Conservation (phyloP, 805 yeast genomes). For the Wickerhamiella kurtzmanii region DNA sequence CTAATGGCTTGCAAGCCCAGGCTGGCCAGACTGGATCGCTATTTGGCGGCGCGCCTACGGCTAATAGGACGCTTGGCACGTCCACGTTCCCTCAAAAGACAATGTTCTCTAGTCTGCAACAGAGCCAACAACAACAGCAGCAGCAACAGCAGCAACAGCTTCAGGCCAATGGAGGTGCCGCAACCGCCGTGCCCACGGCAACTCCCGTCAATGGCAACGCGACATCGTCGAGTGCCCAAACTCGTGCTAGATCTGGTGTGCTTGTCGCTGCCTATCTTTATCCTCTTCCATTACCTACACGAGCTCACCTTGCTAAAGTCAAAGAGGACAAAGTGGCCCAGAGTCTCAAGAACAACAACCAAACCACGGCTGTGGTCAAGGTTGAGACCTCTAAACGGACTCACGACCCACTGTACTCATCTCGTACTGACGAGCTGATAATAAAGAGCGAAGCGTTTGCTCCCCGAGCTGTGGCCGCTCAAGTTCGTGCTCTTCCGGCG, state of each 20-base stretch:
- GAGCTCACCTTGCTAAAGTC: conserved; percentile 30
- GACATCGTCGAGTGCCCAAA: background rate
- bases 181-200: background rate
- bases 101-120: background rate
- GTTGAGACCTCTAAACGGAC: background rate
- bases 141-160: background rate
- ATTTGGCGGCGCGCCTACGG: background rate
- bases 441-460: conserved; percentile 58
- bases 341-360: conserved; percentile 19
- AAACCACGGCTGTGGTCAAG: background rate
- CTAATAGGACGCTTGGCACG: background rate
- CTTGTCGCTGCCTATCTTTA: conserved; percentile 33
- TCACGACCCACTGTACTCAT: conserved; percentile 23
- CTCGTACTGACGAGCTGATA: conserved; percentile 52
- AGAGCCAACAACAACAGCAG: background rate
- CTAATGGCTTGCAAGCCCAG: background rate
- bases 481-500: background rate
- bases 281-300: conserved; percentile 35
- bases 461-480: conserved; percentile 42
- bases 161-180: background rate
- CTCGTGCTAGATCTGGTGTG: background rate
- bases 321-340: conserved; percentile 26
- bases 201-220: conserved; percentile 1
- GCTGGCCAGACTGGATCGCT: background rate
- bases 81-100: background rate